phyloP scores from a whole-genome alignment of 257 asterid species.

The Scutellaria baicalensis region DNA sequence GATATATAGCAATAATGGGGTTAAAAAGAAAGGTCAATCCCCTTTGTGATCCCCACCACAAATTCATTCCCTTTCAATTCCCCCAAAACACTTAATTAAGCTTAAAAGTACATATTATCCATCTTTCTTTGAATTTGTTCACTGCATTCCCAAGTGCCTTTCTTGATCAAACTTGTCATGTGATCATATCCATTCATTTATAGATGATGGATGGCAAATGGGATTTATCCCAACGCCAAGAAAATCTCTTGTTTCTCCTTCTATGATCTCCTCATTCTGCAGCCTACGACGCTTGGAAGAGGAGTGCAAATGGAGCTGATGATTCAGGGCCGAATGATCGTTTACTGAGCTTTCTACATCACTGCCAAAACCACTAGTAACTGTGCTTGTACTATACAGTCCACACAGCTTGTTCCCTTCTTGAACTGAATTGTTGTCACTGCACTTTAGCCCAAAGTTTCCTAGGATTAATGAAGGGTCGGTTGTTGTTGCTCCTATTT shows the following conservation, averaged over 20 bases:
- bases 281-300: conserved; percentile 36
- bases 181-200: conserved; percentile 11
- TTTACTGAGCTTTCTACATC: conserved; percentile 35
- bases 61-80: neutral
- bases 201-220: conserved; percentile 12
- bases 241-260: conserved; percentile 81
- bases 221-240: conserved; percentile 76
- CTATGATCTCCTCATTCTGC: conserved; percentile 27
- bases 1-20: conserved; percentile 14
- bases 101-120: too few relatives aligned
- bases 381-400: conserved; percentile 33
- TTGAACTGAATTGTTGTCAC: conserved; percentile 15
- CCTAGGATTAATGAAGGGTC: conserved; percentile 45
- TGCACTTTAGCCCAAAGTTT: conserved; percentile 38
- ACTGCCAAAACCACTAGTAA: conserved; percentile 21
- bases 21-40: neutral
- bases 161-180: neutral
- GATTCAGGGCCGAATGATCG: conserved; percentile 31
- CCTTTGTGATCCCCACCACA: conserved; percentile 14
- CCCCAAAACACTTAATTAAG: neutral
- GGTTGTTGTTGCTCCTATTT: conserved; percentile 53
- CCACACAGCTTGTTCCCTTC: conserved; percentile 33
- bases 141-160: neutral
- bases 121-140: neutral
- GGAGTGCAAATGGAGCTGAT: conserved; percentile 44